These are phyloP conservation scores for Aspergillus udagawae DNA, from an alignment of 2,329 filamentous ascomycete species.

Conservation along the genomic window DNA sequence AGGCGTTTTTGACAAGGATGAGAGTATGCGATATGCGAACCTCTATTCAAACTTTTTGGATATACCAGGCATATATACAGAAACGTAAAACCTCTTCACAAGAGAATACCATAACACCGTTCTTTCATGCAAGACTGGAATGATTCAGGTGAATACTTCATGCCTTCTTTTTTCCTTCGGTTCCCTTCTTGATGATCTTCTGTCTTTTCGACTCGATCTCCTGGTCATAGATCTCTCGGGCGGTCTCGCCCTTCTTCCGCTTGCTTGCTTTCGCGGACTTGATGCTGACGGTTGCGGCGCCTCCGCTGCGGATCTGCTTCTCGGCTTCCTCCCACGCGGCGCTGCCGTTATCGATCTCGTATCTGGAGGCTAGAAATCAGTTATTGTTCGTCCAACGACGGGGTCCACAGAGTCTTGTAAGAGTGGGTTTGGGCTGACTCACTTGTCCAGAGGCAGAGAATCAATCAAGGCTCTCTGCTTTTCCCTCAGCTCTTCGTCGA, in stretches of 20 bases:
- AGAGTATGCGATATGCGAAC: not conserved
- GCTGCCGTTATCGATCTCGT: conserved; percentile 46
- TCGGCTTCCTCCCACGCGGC: conserved; percentile 61
- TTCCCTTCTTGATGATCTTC: conserved; percentile 44
- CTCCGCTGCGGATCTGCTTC: conserved; percentile 65
- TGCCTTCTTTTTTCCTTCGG: conserved; percentile 36
- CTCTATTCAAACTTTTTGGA: not conserved
- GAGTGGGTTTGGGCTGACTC: conserved; percentile 36
- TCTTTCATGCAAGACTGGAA: conserved; percentile 3
- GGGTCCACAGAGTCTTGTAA: not conserved
- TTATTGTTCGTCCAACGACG: conserved; percentile 33
- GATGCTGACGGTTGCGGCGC: conserved; percentile 61
- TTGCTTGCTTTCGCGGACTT: conserved; percentile 69
- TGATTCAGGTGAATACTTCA: not conserved
- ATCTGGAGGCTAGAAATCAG: conserved; percentile 39
- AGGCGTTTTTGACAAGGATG: not conserved
- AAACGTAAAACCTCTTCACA: not conserved
- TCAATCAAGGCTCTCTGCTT: conserved; percentile 88
- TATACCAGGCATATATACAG: not conserved
- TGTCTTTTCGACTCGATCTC: conserved; percentile 41
- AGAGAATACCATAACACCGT: not conserved
- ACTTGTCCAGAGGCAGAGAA: conserved; percentile 82
- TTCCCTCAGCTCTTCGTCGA: conserved; percentile 65
- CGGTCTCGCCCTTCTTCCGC: conserved; percentile 63
- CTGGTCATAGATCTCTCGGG: conserved; percentile 47